Percentiles rank a stretch among this genome's conserved stretches.
Evolutionary conservation across 441 rosid species (phyloP).

Genomic region (Melastoma candidum): DNA sequence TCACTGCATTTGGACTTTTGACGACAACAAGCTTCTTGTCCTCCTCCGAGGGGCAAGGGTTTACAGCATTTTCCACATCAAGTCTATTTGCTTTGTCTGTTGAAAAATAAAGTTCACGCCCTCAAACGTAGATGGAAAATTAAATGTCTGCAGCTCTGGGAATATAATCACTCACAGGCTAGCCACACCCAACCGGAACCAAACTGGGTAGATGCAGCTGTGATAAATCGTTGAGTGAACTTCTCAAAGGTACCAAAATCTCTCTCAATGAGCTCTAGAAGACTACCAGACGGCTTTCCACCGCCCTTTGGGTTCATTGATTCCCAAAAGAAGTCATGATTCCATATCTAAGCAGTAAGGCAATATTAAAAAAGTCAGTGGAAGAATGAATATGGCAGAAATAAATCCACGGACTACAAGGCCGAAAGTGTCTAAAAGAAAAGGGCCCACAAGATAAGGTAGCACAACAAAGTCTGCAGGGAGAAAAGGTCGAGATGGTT

Average conservation of each 20-base stretch:
- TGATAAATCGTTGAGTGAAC: conserved; percentile 42
- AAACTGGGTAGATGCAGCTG: conserved; percentile 71
- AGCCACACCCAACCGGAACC: conserved; percentile 99
- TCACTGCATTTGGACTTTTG: conserved; percentile 81
- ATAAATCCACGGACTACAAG: too few species aligned
- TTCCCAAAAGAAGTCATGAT: conserved; percentile 92
- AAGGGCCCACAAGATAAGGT: too few species aligned
- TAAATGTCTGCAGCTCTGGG: neutral
- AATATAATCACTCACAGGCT: conserved; percentile 42
- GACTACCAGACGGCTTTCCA: conserved; percentile 77
- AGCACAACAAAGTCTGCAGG: too few species aligned
- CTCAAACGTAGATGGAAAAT: neutral
- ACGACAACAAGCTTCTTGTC: conserved; percentile 73
- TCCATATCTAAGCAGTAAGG: conserved; percentile 59
- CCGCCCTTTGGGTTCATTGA: conserved; percentile 90
- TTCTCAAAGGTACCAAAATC: conserved; percentile 72
- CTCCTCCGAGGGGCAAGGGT: conserved; percentile 60
- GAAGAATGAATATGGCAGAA: neutral
- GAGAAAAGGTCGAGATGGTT: too few species aligned
- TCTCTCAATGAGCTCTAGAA: conserved; percentile 57
- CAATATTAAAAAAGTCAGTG: neutral
- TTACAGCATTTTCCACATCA: conserved; percentile 50
- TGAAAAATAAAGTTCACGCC: neutral
- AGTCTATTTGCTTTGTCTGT: conserved; percentile 75
- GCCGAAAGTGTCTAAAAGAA: too few species aligned